Percentiles rank a stretch among this genome's conserved stretches.
phyloP scores from a whole-genome alignment of 768 basidiomycete genomes.

The Boletus reticuloceps region DNA sequence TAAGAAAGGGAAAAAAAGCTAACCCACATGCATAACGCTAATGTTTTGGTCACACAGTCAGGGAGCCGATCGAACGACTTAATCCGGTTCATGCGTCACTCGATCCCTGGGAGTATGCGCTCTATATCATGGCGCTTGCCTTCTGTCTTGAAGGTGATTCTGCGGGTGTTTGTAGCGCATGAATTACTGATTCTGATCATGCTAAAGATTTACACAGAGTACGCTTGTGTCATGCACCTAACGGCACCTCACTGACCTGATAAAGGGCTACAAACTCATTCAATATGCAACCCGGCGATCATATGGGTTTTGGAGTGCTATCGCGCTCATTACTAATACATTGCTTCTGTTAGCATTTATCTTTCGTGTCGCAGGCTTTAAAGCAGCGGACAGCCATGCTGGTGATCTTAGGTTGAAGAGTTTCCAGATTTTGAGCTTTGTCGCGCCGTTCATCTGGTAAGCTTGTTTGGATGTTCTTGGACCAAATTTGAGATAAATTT shows the following conservation, averaged over 20 bases:
- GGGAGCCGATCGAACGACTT: conserved; percentile 72
- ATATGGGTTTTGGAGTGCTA: conserved; percentile 74
- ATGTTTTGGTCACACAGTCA: conserved; percentile 43
- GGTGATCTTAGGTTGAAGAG: conserved; percentile 53
- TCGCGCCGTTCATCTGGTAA: conserved; percentile 84
- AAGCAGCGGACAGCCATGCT: conserved; percentile 33
- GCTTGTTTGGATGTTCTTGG: conserved; percentile 20
- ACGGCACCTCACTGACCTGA: not conserved
- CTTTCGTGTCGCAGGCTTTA: conserved; percentile 63
- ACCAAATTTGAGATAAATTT: not conserved
- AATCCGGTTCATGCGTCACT: conserved; percentile 52
- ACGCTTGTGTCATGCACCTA: not conserved
- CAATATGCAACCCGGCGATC: conserved; percentile 78
- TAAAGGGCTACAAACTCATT: conserved; percentile 67
- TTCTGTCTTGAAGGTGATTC: conserved; percentile 77
- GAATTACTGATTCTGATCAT: conserved; percentile 39
- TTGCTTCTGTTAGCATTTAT: conserved; percentile 73
- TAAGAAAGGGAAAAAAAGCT: conserved; percentile 28
- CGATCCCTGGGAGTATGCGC: conserved; percentile 75
- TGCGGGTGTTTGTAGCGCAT: not conserved
- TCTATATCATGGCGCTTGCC: conserved; percentile 77
- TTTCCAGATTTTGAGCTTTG: conserved; percentile 88
- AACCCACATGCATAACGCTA: not conserved
- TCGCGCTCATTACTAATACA: conserved; percentile 70
- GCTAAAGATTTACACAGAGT: conserved; percentile 26